Evolutionary conservation across 2,329 filamentous ascomycete species (phyloP), one percentile per base, ranked within the genome.

Genomic region (Exophiala oligosperma): DNA sequence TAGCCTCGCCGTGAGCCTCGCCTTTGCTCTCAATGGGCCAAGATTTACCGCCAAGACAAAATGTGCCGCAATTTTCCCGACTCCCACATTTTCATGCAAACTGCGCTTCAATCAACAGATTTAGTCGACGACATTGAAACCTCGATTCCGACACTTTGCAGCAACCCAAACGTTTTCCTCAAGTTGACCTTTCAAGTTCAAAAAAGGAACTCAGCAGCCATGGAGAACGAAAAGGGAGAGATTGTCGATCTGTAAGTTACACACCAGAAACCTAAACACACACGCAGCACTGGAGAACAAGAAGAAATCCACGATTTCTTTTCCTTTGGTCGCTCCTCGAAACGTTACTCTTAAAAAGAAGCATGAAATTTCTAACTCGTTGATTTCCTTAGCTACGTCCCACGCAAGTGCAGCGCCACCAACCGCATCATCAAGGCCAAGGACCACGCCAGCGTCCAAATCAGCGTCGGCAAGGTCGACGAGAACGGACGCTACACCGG

Each of bases 381-480:
- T 38, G 21, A 21, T 2, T 24, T 49, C 23, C 50, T 21, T 52
- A 95, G 91, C 79, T 96, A 96, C 88, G 90, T 96, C 85, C 92
- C 92, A 78, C 91, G 93, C 85, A 97, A 97, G 85, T 97, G 93
- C 90, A 91, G 86, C 80, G 92, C 92, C 73, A 96, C 93, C 80
- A 95, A 96, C 91, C 91, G 94, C 83, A 97, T 97, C 86, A 97
- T 99, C 88, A 97, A 97, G 85, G 92, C 94, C 84, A 97, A 97
- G 85, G 94, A 99, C 83, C 94, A 99, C 86, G 93, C 91, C 73
- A 96, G 91, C 66, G 94, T 97, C 72, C 94, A 99, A 82, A 91
- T 99, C 80, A 91, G 89, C 72, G 84, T 99, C 77, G 93, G 89
- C 80, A 97, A 97, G 85, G 94, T 99, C 73, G 93, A 97, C 80